Base-by-base conservation (phyloP, 2,329 filamentous ascomycete species). In the Juglanconis oblonga region DNA sequence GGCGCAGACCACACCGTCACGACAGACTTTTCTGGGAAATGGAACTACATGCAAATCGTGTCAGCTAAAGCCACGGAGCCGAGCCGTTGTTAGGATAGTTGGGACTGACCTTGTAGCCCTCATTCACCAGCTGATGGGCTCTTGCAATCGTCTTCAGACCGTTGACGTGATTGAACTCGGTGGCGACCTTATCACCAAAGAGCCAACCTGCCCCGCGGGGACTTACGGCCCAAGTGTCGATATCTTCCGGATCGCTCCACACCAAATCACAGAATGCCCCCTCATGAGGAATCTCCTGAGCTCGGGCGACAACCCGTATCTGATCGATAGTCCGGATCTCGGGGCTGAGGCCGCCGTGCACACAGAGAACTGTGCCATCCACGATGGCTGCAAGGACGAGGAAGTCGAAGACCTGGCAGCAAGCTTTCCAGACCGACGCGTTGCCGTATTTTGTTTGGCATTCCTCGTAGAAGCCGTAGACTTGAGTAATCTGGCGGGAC, bases 361-460 rank as follows among this genome's bases (percentile, higher is more conserved):
- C 95, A 73, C 95, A 99, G 70, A 99, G 96, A 63, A 99, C 96
- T 72, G 97, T 92, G 69, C 97, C 91, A 71, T 99, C 96, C 69
- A 99, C 97, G 66, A 99, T 96, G 64, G 97, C 96, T 58, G 92
- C 95, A 29, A 99, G 83, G 2, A 96, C 97, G 35, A 99, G 85
- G 75, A 97, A 99, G 75, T 99, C 95, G 74, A 99, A 99, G 77
- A 99, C 97, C 73, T 99, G 95, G 65, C 95, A 99, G 75, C 97
- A 99, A 61, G 97, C 95, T 76, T 99, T 96, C 95, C 95, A 99
- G n/a, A 99, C 95, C 52, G 96, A 97, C 11, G 95, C 92, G 71
- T 97, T 98, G 71, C 95, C 95, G 73, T 99, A 99, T 76, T 99
- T 99, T 69, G 95, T 90, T 58, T 92, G 92, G 75, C 95, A 99